Evolutionary conservation across 116 monocot genomes (phyloP), one percentile per base, ranked within the genome.

Genomic region (Phalaenopsis hybrid): DNA sequence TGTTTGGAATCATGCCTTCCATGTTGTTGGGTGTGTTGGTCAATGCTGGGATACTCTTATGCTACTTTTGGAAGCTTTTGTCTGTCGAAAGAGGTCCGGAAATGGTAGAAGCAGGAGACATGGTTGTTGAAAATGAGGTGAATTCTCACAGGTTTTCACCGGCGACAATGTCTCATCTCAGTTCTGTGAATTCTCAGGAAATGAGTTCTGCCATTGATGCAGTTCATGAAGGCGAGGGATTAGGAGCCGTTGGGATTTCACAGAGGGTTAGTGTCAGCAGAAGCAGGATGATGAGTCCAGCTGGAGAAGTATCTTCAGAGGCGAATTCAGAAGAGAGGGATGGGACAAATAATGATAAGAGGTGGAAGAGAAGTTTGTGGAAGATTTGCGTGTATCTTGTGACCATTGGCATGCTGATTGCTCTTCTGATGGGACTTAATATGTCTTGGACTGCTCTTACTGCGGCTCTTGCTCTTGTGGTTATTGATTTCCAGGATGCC

Each of bases 391-490:
- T 96, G 43, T 96, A 93, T 84, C 84, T 88, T 6, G 86, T 96
- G 31, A 96, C 96, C 1, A 2, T 96, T 31, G 93, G 90, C 8
- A 96, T 93, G 96, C 90, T 96, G 25, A 57, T 93, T 43, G 72
- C 96, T 55, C 88, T 96, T 59, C 86, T 91, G 4, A 31, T 90
- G 83, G 96, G 96, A 13, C 89, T 96, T 20, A 85, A 96, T 79
- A 96, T 96, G 96, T 93, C 94, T 0, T 96, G 96, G 96, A 92
- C 89, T 77, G 96, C 96, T 23, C 84, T 96, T 25, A 88, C 93
- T 65, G 93, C 96, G 63, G 96, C 96, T 50, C 92, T 96, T 31
- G 89, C 87, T 58, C 90, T 96, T 37, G 79, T 96, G 46, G 90
- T 93, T 10, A 90, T 96, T 16, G 93, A 96, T 84, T 96, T 96